Conservation (phyloP, 768 basidiomycete genomes). For the Exidia glandulosa region DNA sequence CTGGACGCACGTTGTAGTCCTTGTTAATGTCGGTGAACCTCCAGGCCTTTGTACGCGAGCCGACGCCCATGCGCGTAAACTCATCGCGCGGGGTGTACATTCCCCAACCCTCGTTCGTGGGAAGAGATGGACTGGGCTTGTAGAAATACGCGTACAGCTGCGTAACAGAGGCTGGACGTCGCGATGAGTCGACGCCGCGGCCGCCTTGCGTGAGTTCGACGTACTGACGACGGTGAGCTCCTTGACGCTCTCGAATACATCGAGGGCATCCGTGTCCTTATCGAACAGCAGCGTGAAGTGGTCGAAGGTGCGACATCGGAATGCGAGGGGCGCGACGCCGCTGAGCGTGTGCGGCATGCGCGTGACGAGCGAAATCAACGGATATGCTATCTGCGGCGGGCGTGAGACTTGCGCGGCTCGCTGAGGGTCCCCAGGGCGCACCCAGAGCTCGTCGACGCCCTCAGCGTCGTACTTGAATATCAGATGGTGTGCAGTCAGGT, state of each 20-base stretch:
- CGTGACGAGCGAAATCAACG: constrained; percentile 81
- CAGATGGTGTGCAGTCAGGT: constrained; percentile 91
- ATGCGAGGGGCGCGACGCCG: constrained; percentile 67
- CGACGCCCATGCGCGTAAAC: constrained; percentile 91
- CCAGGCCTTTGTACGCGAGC: constrained; percentile 87
- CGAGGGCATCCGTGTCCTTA: constrained; percentile 59
- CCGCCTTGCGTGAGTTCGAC: constrained; percentile 20
- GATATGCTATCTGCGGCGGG: constrained; percentile 70
- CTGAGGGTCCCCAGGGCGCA: constrained; percentile 28
- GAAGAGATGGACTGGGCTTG: constrained; percentile 58
- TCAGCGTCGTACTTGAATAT: constrained; percentile 70
- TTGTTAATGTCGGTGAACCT: constrained; percentile 94
- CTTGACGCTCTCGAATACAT: constrained; percentile 92
- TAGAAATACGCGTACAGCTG: constrained; percentile 92
- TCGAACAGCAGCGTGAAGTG: constrained; percentile 62
- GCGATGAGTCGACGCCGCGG: not conserved
- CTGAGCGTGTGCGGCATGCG: constrained; percentile 76
- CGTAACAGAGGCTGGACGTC: constrained; percentile 56
- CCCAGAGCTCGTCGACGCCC: constrained; percentile 72
- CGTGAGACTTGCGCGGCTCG: not conserved
- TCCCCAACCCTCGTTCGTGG: constrained; percentile 63
- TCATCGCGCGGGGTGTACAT: constrained; percentile 83
- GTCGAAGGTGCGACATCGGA: constrained; percentile 82
- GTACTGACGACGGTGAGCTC: constrained; percentile 81
- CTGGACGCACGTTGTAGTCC: constrained; percentile 62